phyloP scores from a whole-genome alignment of 2,329 filamentous ascomycete species.

The Claviceps sorghi region DNA sequence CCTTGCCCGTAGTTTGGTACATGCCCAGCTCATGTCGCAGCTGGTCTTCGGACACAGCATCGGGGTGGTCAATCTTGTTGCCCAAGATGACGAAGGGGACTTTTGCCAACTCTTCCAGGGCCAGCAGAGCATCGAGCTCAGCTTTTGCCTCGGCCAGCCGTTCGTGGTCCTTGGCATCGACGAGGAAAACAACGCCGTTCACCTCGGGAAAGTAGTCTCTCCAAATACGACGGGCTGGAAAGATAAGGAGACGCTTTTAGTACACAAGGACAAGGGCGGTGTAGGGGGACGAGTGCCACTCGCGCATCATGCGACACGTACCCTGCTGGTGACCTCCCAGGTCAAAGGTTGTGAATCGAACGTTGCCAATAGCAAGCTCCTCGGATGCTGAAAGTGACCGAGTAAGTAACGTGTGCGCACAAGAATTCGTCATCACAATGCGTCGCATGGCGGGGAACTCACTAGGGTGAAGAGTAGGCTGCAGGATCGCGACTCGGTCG shows the following conservation, averaged over 20 bases:
- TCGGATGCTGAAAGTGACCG: conserved; percentile 51
- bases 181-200: conserved; percentile 90
- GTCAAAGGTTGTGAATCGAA: conserved; percentile 90
- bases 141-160: conserved; percentile 89
- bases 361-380: conserved; percentile 83
- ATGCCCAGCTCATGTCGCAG: conserved; percentile 81
- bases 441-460: conserved; percentile 24
- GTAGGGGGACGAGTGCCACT: background rate
- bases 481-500: conserved; percentile 79
- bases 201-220: conserved; percentile 96
- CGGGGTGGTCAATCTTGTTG: conserved; percentile 98
- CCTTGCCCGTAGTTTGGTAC: conserved; percentile 94
- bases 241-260: conserved; percentile 8
- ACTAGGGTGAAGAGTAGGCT: conserved; percentile 87
- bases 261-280: background rate
- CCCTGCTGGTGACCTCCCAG: conserved; percentile 88
- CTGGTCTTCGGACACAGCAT: conserved; percentile 91
- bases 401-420: conserved; percentile 4
- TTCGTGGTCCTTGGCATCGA: conserved; percentile 95
- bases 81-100: conserved; percentile 92
- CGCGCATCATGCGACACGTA: conserved; percentile 18
- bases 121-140: conserved; percentile 86
- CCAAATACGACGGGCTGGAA: conserved; percentile 76
- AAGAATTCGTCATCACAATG: background rate
- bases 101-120: conserved; percentile 93